Evolutionary conservation across 345 rosid genomes (phyloP), one percentile per base, ranked within the genome.

Genomic region (Gossypium stocksii): DNA sequence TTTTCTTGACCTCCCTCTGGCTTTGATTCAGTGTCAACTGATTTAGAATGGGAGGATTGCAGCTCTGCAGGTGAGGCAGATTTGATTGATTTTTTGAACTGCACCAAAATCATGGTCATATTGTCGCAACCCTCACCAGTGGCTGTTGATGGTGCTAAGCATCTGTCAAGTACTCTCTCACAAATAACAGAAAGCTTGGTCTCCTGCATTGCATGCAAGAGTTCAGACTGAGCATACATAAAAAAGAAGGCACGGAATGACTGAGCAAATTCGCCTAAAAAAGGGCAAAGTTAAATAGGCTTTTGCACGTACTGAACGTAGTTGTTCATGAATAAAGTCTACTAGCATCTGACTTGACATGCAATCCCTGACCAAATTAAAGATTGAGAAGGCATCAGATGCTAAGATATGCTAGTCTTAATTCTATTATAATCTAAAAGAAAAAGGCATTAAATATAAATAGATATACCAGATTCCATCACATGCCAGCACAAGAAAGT

Each of bases 51-150:
- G 29, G 91, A 84, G 57, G 82, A 73, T 61, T 82, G 84, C 75
- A 79, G 78, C 6, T 79, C 83, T 10, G 74, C 63, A 44, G 85
- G 77, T 41, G 75, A 60, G 7, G 57, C 6, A n/a, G 80, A 44
- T 72, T 75, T 74, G 69, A 82, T 38, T 20, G 89, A 86, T 76
- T 91, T 95, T 86, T 89, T 91, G 84, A 95, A 90, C 78, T 89
- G 98, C 64, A 93, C 94, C 85, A 91, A 78, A 81, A 93, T 88
- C 96, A 95, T 95, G 49, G 99, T 95, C 99, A 95, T 95, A 80
- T 95, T 95, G 85, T 95, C 99, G 70, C 99, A 91, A 75, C 98
- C 99, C 84, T 95, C 98, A 13, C 98, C 98, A 7, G 83, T 77
- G 44, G 85, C 83, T 7, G 96, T 91, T 13, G 89, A 88, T 64